Evolutionary conservation across 2,329 filamentous ascomycete genomes (phyloP), one percentile per base, ranked within the genome.

Genomic region (Aphanocladium album): DNA sequence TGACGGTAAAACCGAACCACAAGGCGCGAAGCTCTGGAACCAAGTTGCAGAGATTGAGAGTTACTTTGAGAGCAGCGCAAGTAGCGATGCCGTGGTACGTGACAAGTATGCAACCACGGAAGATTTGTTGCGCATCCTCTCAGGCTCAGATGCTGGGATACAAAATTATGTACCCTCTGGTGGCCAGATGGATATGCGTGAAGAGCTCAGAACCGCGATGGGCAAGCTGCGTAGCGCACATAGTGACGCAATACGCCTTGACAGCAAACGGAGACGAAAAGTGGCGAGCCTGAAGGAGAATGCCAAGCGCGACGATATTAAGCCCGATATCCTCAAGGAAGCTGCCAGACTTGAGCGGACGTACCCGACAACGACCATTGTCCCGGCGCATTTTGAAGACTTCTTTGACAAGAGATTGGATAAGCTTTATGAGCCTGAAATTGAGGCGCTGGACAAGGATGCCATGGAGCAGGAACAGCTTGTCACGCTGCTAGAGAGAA

Each of bases 141-240:
- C 88, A 0, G 90, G 91, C 1, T 85, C 90, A 0, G 91, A 96
- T 68, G 84, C 90, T 11, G 89, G 88, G 47, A 80, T 98, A 16
- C 89, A 96, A 74, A 89, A 93, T 55, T 96, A 89, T 68, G 93
- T 99, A 1, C 95, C 95, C 0, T 93, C 89, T 57, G 95, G 90
- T 65, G 83, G 91, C 50, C 85, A 89, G 60, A 87, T 89, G 8
- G 87, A 87, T 45, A 89, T 96, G 62, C 91, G 91, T 1, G 87
- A 93, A 23, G 83, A 88, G 27, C 83, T 98, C 8, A 92, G 96
- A 71, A 83, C 86, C 9, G 89, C 93, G 62, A 88, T 93, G 14
- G 89, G 86, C 52, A 85, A 86, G 62, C 77, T 99, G 49, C 86
- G 95, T 17, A 87, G 87, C 35, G 87, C 86, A 11, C 87, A 96